Base-by-base conservation (phyloP, 257 asterid species). In the Capsicum pubescens region DNA sequence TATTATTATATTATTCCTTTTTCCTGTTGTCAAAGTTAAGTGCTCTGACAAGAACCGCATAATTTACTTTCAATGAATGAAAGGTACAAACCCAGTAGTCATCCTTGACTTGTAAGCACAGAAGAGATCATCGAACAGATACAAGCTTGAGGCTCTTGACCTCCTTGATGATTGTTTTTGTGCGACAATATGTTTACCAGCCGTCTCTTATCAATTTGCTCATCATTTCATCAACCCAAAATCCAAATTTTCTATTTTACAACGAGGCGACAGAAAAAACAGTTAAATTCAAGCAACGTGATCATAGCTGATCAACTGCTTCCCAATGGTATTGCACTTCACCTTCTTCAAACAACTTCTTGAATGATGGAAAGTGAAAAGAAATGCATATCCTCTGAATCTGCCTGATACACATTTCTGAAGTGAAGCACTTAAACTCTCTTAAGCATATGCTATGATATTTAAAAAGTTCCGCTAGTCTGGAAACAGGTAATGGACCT, bases 321-420 rank as follows among this genome's bases (percentile, higher is more conserved):
- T 50, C 44, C 44, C 46, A 50, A 50, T 4, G 44, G 14, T 63
- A 63, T 9, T 6, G 46, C 61, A 74, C 60, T 1, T 72, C 19
- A 71, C 59, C 11, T 72, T 48, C 80, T 72, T 48, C 48, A 52
- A 72, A 72, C 42, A 46, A 58, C 80, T 48, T 72, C 80, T 72
- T 11, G 21, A 72, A 52, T 72, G 80, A 54, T 21, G 61, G n/a
- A 8, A 74, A 74, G 80, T 50, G 44, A 74, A 50, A 48, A 19
- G 44, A 74, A 54, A 74, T 9, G 44, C 80, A 74, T 26, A 13
- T 21, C 4, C 7, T 50, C 42, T 50, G 61, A 74, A 74, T 74
- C 46, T 50, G 26, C 19, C 61, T 50, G 60, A 50, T 74, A 50
- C 11, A 4, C 12, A 0, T 50, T 50, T 74, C 58, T 46, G n/a